Base-by-base conservation (phyloP, 2,329 filamentous ascomycete genomes). In the Aspergillus sp. region DNA sequence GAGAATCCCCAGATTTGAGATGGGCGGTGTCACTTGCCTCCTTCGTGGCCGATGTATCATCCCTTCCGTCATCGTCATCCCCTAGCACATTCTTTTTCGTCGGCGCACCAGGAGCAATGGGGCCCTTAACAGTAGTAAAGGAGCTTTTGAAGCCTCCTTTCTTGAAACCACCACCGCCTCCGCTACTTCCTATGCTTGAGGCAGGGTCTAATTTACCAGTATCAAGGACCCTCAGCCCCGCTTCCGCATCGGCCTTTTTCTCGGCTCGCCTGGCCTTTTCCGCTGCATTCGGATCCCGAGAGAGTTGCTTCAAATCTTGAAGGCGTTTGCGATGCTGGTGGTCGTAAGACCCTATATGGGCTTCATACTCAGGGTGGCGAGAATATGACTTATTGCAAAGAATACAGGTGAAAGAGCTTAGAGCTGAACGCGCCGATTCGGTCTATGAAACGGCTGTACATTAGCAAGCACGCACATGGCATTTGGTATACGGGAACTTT, bases 361-460 rank as follows among this genome's bases (percentile, higher is more conserved):
- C 89, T 75, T 98, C 93, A 74, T 96, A 97, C 73, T 98, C 93
- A 71, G 96, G 93, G 83, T 96, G 93, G 56, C 95, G 91, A 2
- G 88, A 87, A 77, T 98, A 99, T 67, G 93, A 93, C 78, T 98
- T 98, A 63, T 89, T 87, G 80, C 95, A 98, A 55, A 98, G 85
- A 41, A 87, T 85, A 79, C 86, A 96, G 78, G 90, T 92, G 77
- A 96, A 95, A 35, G 90, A 86, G 69, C 87, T 89, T 49, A 90
- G 82, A 15, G 90, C 90, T 68, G 90, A 89, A 61, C 90, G 87
- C 8, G 90, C 91, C 55, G 79, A 83, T 61, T 85, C 82, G 33
- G 83, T 86, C 69, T 82, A 60, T n/a, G 3, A 35, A 14, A n/a
- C 3, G 35, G 14, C 17, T 12, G 21, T 53, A 21, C 27, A 31